Base-by-base conservation (phyloP, 2,329 filamentous ascomycete genomes). In the Fusarium pininemorale region DNA sequence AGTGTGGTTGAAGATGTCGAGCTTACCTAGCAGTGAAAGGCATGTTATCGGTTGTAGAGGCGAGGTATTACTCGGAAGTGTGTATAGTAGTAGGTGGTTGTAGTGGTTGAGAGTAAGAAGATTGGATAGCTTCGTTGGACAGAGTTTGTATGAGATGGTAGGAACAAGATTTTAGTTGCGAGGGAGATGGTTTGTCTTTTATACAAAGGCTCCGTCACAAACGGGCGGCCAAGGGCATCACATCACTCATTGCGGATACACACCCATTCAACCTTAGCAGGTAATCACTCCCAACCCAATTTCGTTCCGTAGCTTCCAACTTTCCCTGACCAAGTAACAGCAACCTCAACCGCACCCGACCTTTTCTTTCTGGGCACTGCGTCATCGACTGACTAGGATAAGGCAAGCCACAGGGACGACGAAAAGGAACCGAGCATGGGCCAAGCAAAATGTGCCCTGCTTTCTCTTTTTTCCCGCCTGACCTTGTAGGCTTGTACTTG, bases 11-110 rank as follows among this genome's bases (percentile, higher is more conserved):
- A 47, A 30, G 41, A 61, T 22, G 56, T 57, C 39, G 60, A 69
- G 72, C 85, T 82, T 87, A 89, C 88, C 87, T 89, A 57, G 83
- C 85, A 79, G 88, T 90, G 86, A 90, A 88, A 84, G 88, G 81
- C 88, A 90, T 90, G 74, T 64, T 88, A 84, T 69, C 69, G 75
- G 71, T 74, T 71, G 28, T 65, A 30, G 42, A 58, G 59, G 55
- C 61, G 71, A 69, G 53, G 22, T 39, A 24, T 67, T 78, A 56
- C 66, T 76, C 64, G 67, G 38, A 39, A 63, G 66, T 62, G 51
- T 51, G 60, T 69, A 42, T 58, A 50, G 20, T 58, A 50, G 18
- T 35, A 55, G 24, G 44, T 57, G 16, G 38, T 37, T 18, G 8
- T 57, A 30, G 41, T 57, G 26, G 41, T 68, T 63, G 50, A 70